Conservation (phyloP, 73 alveolate genomes). For the Paramecium biaurelia region DNA sequence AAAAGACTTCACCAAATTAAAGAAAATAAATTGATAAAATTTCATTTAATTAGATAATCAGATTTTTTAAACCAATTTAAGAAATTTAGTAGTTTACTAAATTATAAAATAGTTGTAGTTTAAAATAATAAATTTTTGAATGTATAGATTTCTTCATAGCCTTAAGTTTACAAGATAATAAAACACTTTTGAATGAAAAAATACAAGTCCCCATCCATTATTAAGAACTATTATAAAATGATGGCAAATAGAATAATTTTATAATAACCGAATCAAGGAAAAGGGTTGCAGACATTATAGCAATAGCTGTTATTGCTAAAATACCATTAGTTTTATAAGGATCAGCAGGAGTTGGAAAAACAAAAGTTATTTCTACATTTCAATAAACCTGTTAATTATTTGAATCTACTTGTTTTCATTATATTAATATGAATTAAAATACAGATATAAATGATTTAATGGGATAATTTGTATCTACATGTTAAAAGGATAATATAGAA, state of each 20-base stretch:
- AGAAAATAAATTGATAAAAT: no score
- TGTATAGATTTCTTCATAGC: background rate
- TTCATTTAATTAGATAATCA: background rate
- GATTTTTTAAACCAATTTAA: background rate
- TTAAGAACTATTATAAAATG: background rate
- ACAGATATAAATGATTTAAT: background rate
- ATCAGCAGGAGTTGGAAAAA: background rate
- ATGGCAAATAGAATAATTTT: background rate
- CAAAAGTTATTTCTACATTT: background rate
- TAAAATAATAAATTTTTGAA: background rate
- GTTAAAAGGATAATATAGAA: background rate
- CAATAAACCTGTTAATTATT: background rate
- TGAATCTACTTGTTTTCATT: background rate
- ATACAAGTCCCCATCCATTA: background rate
- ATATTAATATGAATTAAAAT: background rate
- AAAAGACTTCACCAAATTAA: background rate
- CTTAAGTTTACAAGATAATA: background rate
- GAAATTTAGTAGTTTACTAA: background rate
- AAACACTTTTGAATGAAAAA: background rate
- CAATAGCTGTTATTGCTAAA: background rate
- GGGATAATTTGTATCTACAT: background rate
- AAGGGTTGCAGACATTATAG: background rate
- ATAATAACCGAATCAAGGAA: background rate
- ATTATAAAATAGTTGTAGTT: no score
- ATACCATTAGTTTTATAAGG: background rate